Base-by-base conservation (phyloP, 2,329 filamentous ascomycete species). In the Hypoxylon sp. region DNA sequence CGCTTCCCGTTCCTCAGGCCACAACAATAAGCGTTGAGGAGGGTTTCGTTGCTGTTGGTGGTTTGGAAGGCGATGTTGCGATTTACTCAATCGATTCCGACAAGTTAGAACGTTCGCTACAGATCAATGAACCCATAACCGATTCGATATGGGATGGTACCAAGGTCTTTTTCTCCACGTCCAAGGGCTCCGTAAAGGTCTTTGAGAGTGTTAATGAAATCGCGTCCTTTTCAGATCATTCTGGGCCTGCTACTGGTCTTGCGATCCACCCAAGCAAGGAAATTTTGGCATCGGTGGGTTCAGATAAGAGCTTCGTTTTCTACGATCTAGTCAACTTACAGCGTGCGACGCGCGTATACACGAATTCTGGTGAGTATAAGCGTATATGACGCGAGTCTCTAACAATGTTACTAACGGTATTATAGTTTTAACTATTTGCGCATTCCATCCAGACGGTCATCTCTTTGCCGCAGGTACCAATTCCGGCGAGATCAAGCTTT, bases 361-460 rank as follows among this genome's bases (percentile, higher is more conserved):
- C 89, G 22, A 90, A 94, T 77, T 85, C 91, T 67, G 86, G 93
- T 95, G 86, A 79, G 90, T 84, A 39, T 30, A 20, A 22, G 2
- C 20, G 39, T 26, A 3, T 22, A 4, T 10, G 19, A 1, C 11
- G 37, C 22, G 19, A 41, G 50, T 62, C 47, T 17, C 6, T 19
- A 8, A 37, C 17, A n/a, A n/a, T 41, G 11, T 72, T 55, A 10
- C 65, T 68, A 52, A 68, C 28, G n/a, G 5, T 55, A 26, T 22
- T 39, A 10, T 74, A 91, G 92, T 89, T 64, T 82, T 97, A 47
- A 91, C 91, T 1, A 87, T 89, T 52, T 91, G 89, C 67, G 87
- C 90, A 32, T 98, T 99, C 84, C 95, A 99, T 76, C 95, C 96
- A 6, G 95, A 99, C 74, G 95, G 95, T n/a, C 92, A 97, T 75